A percentile compares a stretch with the other conserved stretches of the same genome.
phyloP scores from a whole-genome alignment of 2,329 filamentous ascomycete species.

The Hypoxylon sp. region DNA sequence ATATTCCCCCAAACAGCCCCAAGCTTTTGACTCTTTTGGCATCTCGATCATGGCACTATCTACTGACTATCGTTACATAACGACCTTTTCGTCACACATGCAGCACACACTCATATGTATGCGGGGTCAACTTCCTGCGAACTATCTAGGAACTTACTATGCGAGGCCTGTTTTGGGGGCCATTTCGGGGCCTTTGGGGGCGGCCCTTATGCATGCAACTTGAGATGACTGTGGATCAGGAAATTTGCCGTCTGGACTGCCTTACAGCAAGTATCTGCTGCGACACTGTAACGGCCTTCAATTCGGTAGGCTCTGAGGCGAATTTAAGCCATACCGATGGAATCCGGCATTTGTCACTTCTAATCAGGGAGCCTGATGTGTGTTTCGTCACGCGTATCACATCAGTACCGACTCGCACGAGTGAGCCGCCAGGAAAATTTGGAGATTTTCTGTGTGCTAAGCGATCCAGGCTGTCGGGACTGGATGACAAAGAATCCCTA shows the following conservation, averaged over 20 bases:
- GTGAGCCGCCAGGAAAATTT: constrained; percentile 35
- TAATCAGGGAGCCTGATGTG: constrained; percentile 11
- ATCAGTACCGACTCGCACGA: constrained; percentile 21
- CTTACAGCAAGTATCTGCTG: constrained; percentile 15
- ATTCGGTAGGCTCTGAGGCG: constrained; percentile 18
- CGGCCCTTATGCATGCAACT: constrained; percentile 21
- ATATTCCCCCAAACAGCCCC: constrained; percentile 22
- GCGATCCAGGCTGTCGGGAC: constrained; percentile 39
- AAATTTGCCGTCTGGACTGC: constrained; percentile 32
- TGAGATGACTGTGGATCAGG: too few relatives aligned
- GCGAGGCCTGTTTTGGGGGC: constrained; percentile 26
- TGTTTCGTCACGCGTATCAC: constrained; percentile 38
- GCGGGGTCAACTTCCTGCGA: constrained; percentile 20
- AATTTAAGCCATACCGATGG: neutral
- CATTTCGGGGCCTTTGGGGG: constrained; percentile 16
- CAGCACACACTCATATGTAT: constrained; percentile 2
- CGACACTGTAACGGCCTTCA: constrained; percentile 12
- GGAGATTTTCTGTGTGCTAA: constrained; percentile 12
- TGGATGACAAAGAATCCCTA: too few relatives aligned
- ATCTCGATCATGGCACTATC: constrained; percentile 7
- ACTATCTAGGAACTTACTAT: constrained; percentile 27
- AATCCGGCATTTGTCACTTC: constrained; percentile 16
- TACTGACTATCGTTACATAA: constrained; percentile 4
- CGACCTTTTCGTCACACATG: constrained; percentile 27
- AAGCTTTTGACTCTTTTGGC: constrained; percentile 12